Percentiles rank a stretch among this genome's conserved stretches.
phyloP scores from a whole-genome alignment of 192 early-diverging fungal genomes.

The Linnemannia zychae region DNA sequence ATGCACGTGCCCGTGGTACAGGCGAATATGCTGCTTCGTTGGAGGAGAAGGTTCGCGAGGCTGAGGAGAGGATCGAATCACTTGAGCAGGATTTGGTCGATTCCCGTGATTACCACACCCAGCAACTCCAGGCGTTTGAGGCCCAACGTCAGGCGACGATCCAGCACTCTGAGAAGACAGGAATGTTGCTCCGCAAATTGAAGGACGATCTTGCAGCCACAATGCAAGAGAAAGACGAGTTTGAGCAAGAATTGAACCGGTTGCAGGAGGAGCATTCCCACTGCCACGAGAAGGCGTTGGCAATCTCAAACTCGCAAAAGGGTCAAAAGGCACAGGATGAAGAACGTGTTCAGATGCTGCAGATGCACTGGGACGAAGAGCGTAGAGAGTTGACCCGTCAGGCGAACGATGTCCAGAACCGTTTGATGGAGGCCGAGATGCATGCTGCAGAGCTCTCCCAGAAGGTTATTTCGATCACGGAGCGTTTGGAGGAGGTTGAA shows the following conservation, averaged over 20 bases:
- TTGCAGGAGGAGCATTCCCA: conserved; percentile 38
- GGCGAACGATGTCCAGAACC: conserved; percentile 17
- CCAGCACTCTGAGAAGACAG: conserved; percentile 44
- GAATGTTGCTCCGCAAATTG: conserved; percentile 35
- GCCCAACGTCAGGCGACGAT: conserved; percentile 33
- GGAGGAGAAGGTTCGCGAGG: conserved; percentile 35
- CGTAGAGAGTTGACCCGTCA: conserved; percentile 24
- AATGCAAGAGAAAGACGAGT: conserved; percentile 39
- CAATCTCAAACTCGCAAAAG: not conserved
- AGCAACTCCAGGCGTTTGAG: conserved; percentile 32
- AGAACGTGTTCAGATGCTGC: conserved; percentile 34
- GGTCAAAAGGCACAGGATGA: conserved; percentile 34
- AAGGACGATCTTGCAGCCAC: conserved; percentile 45
- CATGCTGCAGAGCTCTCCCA: conserved; percentile 45
- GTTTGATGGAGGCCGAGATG: conserved; percentile 45
- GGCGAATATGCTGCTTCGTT: conserved; percentile 29
- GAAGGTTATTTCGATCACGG: conserved; percentile 45
- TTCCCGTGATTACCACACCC: conserved; percentile 2
- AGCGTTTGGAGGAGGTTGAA: conserved; percentile 37
- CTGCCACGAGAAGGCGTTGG: conserved; percentile 16
- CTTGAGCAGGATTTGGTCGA: conserved; percentile 36
- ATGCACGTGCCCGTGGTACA: conserved; percentile 33
- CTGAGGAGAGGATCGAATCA: conserved; percentile 16
- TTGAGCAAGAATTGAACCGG: conserved; percentile 20
- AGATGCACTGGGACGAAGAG: conserved; percentile 45